Evolutionary conservation across 768 basidiomycete species (phyloP), one percentile per base, ranked within the genome.

Genomic region (Grammothele lineata): DNA sequence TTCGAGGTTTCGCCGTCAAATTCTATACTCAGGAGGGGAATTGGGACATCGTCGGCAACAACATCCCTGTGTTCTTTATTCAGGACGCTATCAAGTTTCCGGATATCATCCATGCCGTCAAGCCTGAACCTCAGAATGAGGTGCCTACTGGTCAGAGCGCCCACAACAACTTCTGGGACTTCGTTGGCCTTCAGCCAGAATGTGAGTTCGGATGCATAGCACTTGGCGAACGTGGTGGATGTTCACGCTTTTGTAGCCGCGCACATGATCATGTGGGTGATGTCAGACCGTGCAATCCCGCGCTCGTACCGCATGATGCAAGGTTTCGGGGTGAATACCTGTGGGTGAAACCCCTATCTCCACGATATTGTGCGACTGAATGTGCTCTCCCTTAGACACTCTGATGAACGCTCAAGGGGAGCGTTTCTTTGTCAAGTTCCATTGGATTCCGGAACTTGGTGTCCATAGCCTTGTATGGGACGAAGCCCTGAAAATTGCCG

Each of bases 161-260:
- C 1, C 89, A 92, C 59, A 89, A 92, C 67, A 90, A 86, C 57
- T 89, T 91, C 51, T 93, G 88, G 87, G 90, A 92, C 59, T 92
- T 85, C 55, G 81, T 81, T 32, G 77, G 79, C 35, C 70, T 88
- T 24, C 80, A 83, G 57, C 77, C 85, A 0, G 83, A 89, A 59
- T 74, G 81, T 74, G 62, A 41, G 63, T 55, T n/a, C n/a, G n/a
- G n/a, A 30, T 14, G 27, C 8, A 14, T 14, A 7, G 27, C 27
- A 30, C 27, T 14, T 30, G 8, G 14, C 27, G 7, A 14, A 7
- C 27, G 7, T 14, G 27, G 27, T 7, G 8, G 27, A 30, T 14
- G 27, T 14, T 30, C 27, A 14, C 27, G 7, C 27, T 14, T 21
- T 43, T 22, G 17, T 42, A 76, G 80, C 81, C 19, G 72, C 82